phyloP scores from a whole-genome alignment of 2,329 filamentous ascomycete genomes.

The Rhynchosporium agropyri region DNA sequence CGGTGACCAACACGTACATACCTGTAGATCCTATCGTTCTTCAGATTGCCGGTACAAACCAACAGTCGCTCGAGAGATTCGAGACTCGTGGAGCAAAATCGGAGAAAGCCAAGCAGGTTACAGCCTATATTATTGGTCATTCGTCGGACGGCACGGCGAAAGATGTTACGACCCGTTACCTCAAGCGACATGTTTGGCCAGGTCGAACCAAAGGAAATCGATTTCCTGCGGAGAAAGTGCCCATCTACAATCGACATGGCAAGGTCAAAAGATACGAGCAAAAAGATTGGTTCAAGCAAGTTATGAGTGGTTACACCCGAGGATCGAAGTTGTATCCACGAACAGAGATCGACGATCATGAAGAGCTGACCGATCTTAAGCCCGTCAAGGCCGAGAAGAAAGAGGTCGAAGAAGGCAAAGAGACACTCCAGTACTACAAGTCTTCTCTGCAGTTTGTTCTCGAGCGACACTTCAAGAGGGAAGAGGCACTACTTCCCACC shows the following conservation, averaged over 20 bases:
- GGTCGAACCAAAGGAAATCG: conserved; percentile 88
- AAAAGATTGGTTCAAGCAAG: conserved; percentile 85
- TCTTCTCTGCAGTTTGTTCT: conserved; percentile 83
- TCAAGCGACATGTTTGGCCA: conserved; percentile 79
- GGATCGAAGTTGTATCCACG: conserved; percentile 52
- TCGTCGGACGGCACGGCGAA: conserved; percentile 86
- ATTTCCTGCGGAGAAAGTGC: conserved; percentile 76
- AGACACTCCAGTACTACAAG: conserved; percentile 88
- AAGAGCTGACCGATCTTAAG: conserved; percentile 77
- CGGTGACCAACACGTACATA: conserved; percentile 76
- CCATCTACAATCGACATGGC: conserved; percentile 75
- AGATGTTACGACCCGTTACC: conserved; percentile 89
- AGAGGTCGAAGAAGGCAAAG: conserved; percentile 71
- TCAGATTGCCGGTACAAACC: conserved; percentile 68
- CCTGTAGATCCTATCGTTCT: conserved; percentile 75
- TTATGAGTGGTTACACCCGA: conserved; percentile 73
- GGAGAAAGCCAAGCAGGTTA: conserved; percentile 84
- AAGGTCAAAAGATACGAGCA: conserved; percentile 76
- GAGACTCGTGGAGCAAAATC: conserved; percentile 83
- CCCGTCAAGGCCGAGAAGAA: conserved; percentile 74
- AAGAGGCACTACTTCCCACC: conserved; percentile 78
- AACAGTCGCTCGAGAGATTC: conserved; percentile 72
- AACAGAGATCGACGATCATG: conserved; percentile 75
- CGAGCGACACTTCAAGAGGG: conserved; percentile 82
- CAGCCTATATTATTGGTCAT: conserved; percentile 85